phyloP scores from a whole-genome alignment of 1,284 basidiomycete genomes.

The Meripilus lineatus region DNA sequence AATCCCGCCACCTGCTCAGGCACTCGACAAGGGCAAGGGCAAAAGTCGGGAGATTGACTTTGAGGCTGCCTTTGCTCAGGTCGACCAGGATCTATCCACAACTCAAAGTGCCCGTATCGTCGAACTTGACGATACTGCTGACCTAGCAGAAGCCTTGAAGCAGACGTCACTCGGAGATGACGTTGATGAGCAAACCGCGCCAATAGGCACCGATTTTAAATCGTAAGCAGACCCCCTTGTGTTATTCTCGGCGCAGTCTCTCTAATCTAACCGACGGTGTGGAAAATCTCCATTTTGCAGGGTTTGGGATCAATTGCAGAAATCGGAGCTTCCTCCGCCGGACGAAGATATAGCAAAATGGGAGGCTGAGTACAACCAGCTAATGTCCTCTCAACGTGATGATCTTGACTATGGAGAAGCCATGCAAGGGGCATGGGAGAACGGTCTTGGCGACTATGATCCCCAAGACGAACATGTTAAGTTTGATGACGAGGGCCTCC shows the following conservation, averaged over 20 bases:
- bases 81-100: slow-evolving; percentile 41
- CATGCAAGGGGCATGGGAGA: slow-evolving; percentile 65
- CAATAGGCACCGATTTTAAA: slow-evolving; percentile 36
- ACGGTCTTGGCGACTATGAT: slow-evolving; percentile 40
- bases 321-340: slow-evolving; percentile 51
- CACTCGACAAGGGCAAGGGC: slow-evolving; percentile 57
- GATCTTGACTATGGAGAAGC: slow-evolving; percentile 54
- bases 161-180: slow-evolving; percentile 31
- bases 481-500: slow-evolving; percentile 72
- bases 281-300: slow-evolving; percentile 32
- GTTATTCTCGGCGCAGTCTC: too few relatives aligned
- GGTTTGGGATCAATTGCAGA: slow-evolving; percentile 54
- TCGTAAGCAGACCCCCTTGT: slow-evolving; percentile 35
- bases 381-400: slow-evolving; percentile 64
- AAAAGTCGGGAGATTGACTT: slow-evolving; percentile 74
- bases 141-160: slow-evolving; percentile 38
- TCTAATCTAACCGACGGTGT: too few relatives aligned
- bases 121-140: slow-evolving; percentile 44
- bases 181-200: slow-evolving; percentile 5
- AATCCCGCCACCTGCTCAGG: slow-evolving; percentile 18
- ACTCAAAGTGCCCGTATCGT: slow-evolving; percentile 47
- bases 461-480: slow-evolving; percentile 33
- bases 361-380: slow-evolving; percentile 86
- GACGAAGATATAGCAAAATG: slow-evolving; percentile 74
- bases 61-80: slow-evolving; percentile 69